Evolutionary conservation across 345 rosid species (phyloP).

Genomic region (Euphorbia pulcherrima): DNA sequence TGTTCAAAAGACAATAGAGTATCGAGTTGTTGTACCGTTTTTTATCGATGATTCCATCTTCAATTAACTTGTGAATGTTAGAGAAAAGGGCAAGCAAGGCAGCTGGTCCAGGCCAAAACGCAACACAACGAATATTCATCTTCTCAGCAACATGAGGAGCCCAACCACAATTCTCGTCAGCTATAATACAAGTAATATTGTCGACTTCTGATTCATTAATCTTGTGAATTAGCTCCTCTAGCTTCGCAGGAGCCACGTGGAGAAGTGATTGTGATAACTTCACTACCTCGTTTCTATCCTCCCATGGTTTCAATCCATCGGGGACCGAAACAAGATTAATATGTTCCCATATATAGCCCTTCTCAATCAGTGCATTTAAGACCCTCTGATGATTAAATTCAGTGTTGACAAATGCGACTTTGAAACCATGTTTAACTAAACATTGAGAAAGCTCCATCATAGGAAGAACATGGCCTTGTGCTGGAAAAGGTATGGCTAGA

Average conservation of each 20-base stretch:
- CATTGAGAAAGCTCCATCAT: slow-evolving; percentile 32
- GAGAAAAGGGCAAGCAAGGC: slow-evolving; percentile 28
- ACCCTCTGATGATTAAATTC: slow-evolving; percentile 31
- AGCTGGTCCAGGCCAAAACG: slow-evolving; percentile 40
- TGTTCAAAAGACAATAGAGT: neutral
- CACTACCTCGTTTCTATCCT: slow-evolving; percentile 32
- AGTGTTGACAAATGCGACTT: slow-evolving; percentile 35
- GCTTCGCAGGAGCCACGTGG: slow-evolving; percentile 33
- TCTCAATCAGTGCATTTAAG: slow-evolving; percentile 19
- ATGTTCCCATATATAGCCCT: slow-evolving; percentile 4
- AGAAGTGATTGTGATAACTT: slow-evolving; percentile 26
- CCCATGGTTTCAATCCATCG: slow-evolving; percentile 39
- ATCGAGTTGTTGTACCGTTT: slow-evolving; percentile 26
- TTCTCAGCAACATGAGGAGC: slow-evolving; percentile 37
- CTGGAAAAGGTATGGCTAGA: slow-evolving; percentile 42
- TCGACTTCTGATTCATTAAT: slow-evolving; percentile 13
- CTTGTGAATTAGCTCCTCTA: slow-evolving; percentile 38
- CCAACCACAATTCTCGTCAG: slow-evolving; percentile 35
- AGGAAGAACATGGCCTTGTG: slow-evolving; percentile 55
- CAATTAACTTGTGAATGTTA: slow-evolving; percentile 32
- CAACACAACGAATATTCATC: slow-evolving; percentile 37
- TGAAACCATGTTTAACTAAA: slow-evolving; percentile 27
- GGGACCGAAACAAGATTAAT: slow-evolving; percentile 39
- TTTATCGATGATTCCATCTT: slow-evolving; percentile 42
- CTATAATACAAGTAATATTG: slow-evolving; percentile 41